Percentiles rank a stretch among this genome's conserved stretches.
phyloP scores from a whole-genome alignment of 306 rosid species.

The Cucurbita moschata region DNA sequence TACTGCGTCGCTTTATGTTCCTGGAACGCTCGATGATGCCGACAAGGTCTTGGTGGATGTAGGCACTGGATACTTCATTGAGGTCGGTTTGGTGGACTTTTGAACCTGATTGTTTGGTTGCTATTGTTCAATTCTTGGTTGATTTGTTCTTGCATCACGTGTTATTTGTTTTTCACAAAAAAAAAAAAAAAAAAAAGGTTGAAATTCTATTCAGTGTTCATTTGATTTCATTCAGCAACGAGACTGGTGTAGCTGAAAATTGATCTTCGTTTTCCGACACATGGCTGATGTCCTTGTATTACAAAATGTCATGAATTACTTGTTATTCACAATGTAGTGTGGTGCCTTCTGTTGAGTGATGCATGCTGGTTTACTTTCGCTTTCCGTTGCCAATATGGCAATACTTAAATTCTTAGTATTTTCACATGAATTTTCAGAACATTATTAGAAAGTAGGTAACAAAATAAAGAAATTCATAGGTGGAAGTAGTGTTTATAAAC shows the following conservation, averaged over 20 bases:
- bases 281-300: neutral
- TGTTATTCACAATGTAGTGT: neutral
- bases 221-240: neutral
- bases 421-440: neutral
- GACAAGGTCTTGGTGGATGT: conserved; percentile 65
- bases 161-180: neutral
- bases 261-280: neutral
- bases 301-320: neutral
- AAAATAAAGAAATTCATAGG: neutral
- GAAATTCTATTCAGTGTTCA: neutral
- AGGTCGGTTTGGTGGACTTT: conserved; percentile 23
- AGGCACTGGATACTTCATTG: conserved; percentile 90
- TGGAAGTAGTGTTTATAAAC: neutral
- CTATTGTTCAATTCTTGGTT: neutral
- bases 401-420: too few species aligned
- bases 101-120: neutral
- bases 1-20: conserved; percentile 86
- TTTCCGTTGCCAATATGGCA: neutral
- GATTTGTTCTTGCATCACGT: neutral
- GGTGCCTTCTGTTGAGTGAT: neutral
- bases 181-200: neutral
- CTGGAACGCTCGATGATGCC: conserved; percentile 66
- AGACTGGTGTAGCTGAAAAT: neutral
- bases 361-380: neutral
- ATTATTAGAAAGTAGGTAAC: neutral